Evolutionary conservation across 768 basidiomycete genomes (phyloP), one percentile per base, ranked within the genome.

Genomic region (Leucosporidium creatinivorum): DNA sequence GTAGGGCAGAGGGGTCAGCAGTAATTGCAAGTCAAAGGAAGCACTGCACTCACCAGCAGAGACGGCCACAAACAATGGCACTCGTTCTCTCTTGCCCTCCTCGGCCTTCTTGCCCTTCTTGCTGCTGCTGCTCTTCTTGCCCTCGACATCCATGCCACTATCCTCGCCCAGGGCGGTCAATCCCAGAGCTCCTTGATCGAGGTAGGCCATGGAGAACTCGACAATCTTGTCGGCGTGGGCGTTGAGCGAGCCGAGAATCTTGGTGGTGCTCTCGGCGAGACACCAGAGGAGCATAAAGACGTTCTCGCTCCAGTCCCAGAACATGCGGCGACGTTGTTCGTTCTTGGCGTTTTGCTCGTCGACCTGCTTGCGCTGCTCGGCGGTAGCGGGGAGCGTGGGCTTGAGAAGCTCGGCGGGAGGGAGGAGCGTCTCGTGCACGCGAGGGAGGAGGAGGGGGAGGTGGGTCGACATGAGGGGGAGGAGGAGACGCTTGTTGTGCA

Each of bases 241-340:
- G 55, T 73, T 73, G 28, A 73, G 49, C 12, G 44, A 39, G 12
- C 36, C 68, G 44, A 73, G 63, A 49, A 73, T 73, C 63, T 73
- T 73, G 39, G 65, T 73, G 56, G 64, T 73, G 62, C 65, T 67
- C 61, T 73, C 71, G 56, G 68, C 62, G 50, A 73, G 58, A 61
- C 62, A 61, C 71, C 71, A 73, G 12, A 73, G 49, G 39, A 73
- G 52, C 31, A 55, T 52, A 28, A 69, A 39, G 58, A 65, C 60
- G 71, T 73, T 69, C 60, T 73, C 71, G 49, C 58, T 55, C 71
- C 71, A 73, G 49, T 69, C 68, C 71, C 71, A 73, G 65, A 52
- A 73, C 9, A 66, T 33, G 10, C 62, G 39, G 0, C 69, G 47
- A 18, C 65, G 60, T 13, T 61, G 56, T n/a, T 69, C 68, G 28